phyloP scores from a whole-genome alignment of 1,284 basidiomycete genomes.

The Apiotrichum sp. region DNA sequence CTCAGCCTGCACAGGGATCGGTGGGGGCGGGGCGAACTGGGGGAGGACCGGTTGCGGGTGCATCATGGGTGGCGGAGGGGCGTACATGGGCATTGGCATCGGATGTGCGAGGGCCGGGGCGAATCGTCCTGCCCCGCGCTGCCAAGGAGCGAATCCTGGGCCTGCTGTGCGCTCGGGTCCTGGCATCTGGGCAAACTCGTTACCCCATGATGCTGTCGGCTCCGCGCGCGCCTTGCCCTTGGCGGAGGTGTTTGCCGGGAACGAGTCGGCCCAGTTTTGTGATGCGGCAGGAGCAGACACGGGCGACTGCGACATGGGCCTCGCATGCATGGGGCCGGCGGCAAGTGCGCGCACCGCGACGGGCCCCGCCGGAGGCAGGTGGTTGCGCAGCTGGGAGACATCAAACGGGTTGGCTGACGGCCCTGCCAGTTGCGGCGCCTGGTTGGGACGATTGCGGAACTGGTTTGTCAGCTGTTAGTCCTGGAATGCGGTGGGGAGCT shows the following conservation, averaged over 20 bases:
- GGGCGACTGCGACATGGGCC: neutral
- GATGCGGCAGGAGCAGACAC: neutral
- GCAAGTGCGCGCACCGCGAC: neutral
- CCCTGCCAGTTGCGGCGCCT: neutral
- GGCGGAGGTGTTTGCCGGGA: neutral
- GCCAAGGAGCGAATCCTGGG: slow-evolving; percentile 15
- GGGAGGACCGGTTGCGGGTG: neutral
- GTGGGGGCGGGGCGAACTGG: slow-evolving; percentile 6
- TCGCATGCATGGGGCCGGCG: neutral
- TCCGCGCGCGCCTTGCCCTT: slow-evolving; percentile 18
- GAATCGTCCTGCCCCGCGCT: neutral
- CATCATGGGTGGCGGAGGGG: slow-evolving; percentile 1
- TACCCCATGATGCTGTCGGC: slow-evolving; percentile 11
- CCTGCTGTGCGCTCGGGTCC: slow-evolving; percentile 3
- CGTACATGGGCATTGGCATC: slow-evolving; percentile 9
- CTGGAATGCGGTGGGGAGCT: too few species aligned
- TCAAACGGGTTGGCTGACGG: slow-evolving; percentile 27
- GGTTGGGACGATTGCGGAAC: slow-evolving; percentile 11
- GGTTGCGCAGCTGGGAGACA: slow-evolving; percentile 32
- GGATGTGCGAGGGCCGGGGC: neutral
- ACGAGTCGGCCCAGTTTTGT: slow-evolving; percentile 22
- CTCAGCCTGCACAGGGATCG: neutral
- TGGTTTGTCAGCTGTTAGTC: neutral
- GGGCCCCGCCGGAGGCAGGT: slow-evolving; percentile 20
- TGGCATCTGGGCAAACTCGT: slow-evolving; percentile 15